phyloP scores from a whole-genome alignment of 768 basidiomycete species.

The Lactifluus subvellereus region DNA sequence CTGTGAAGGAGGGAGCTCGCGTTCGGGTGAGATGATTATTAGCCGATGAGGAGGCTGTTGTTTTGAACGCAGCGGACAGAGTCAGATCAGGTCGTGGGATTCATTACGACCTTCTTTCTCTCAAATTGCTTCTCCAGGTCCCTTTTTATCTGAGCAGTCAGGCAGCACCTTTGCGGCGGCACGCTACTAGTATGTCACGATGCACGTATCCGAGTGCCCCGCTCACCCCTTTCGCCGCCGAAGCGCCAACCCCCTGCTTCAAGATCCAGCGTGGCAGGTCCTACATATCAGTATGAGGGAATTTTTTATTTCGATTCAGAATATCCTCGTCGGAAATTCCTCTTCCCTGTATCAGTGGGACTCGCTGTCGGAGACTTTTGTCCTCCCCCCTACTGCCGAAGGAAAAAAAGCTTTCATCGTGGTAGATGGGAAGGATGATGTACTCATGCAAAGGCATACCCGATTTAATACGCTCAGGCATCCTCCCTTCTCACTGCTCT shows the following conservation, averaged over 20 bases:
- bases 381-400: slow-evolving; percentile 37
- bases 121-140: slow-evolving; percentile 34
- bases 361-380: slow-evolving; percentile 46
- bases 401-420: slow-evolving; percentile 37
- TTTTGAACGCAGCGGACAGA: slow-evolving; percentile 31
- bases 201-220: not conserved
- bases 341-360: slow-evolving; percentile 67
- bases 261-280: slow-evolving; percentile 35
- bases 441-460: slow-evolving; percentile 50
- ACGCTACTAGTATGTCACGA: slow-evolving; percentile 49
- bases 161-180: slow-evolving; percentile 46
- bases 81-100: slow-evolving; percentile 60
- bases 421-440: slow-evolving; percentile 53
- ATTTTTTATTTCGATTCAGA: slow-evolving; percentile 48
- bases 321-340: slow-evolving; percentile 59
- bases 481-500: not conserved
- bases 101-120: slow-evolving; percentile 37
- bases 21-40: slow-evolving; percentile 7
- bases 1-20: not conserved
- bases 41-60: not conserved
- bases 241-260: slow-evolving; percentile 47
- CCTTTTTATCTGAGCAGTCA: slow-evolving; percentile 69
- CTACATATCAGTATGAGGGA: slow-evolving; percentile 44
- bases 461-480: not conserved
- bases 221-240: slow-evolving; percentile 1